phyloP scores from a whole-genome alignment of 768 basidiomycete genomes.

The Rhodosporidiobolus sp. region DNA sequence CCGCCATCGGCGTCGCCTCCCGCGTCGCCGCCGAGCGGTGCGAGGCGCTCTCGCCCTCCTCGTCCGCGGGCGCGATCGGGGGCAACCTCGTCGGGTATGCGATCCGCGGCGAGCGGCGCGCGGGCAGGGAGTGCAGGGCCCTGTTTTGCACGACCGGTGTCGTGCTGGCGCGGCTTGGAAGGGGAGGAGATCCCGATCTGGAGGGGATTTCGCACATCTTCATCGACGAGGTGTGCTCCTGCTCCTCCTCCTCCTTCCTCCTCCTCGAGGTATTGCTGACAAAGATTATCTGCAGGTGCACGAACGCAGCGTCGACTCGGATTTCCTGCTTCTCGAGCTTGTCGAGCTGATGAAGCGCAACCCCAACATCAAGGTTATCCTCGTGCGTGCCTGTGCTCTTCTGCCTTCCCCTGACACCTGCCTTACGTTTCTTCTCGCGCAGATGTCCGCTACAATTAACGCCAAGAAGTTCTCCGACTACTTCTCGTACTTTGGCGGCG shows the following conservation, averaged over 20 bases:
- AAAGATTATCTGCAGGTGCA: slow-evolving; percentile 61
- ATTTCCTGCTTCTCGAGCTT: slow-evolving; percentile 80
- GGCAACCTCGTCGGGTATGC: slow-evolving; percentile 75
- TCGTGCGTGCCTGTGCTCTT: slow-evolving; percentile 46
- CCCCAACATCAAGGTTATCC: slow-evolving; percentile 67
- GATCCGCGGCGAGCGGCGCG: slow-evolving; percentile 79
- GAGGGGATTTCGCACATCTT: slow-evolving; percentile 74
- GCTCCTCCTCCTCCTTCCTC: not conserved
- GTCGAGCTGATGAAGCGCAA: slow-evolving; percentile 68
- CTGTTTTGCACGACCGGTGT: slow-evolving; percentile 94
- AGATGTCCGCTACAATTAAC: slow-evolving; percentile 93
- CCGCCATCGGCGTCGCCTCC: slow-evolving; percentile 81
- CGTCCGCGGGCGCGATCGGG: slow-evolving; percentile 41
- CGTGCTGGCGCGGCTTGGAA: slow-evolving; percentile 72
- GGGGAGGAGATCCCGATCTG: slow-evolving; percentile 63
- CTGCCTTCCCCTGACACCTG: not conserved
- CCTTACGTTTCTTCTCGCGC: not conserved
- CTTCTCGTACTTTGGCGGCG: slow-evolving; percentile 78
- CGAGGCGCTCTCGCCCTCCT: slow-evolving; percentile 52
- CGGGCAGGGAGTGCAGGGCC: slow-evolving; percentile 64
- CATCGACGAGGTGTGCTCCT: slow-evolving; percentile 72
- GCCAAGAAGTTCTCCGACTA: slow-evolving; percentile 79
- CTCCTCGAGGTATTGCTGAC: not conserved
- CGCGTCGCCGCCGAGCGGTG: slow-evolving; percentile 73
- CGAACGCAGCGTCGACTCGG: slow-evolving; percentile 85